Percentiles rank a stretch among this genome's conserved stretches.
These are phyloP conservation scores for Fusarium udum DNA, from an alignment of 2,329 filamentous ascomycete species.

Conservation along the genomic window DNA sequence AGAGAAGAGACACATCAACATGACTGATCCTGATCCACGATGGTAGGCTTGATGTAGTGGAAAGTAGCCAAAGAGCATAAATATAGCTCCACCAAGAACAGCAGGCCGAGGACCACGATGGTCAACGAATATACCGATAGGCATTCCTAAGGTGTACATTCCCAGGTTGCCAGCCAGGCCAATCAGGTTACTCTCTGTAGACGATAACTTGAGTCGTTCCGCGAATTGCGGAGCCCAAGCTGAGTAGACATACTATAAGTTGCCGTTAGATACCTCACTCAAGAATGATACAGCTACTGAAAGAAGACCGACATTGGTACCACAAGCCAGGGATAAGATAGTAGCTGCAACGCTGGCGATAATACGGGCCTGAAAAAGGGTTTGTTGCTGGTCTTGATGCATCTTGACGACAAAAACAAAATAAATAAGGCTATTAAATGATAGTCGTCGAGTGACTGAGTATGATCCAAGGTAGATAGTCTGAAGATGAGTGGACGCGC, in stretches of 20 bases:
- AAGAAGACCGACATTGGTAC: slow-evolving; percentile 78
- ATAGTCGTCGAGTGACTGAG: not conserved
- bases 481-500: not conserved
- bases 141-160: slow-evolving; percentile 93
- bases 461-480: not conserved
- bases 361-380: slow-evolving; percentile 72
- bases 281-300: not conserved
- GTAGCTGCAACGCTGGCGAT: slow-evolving; percentile 88
- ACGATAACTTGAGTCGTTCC: slow-evolving; percentile 82
- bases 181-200: slow-evolving; percentile 94
- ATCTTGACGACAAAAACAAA: slow-evolving; percentile 18
- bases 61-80: slow-evolving; percentile 84
- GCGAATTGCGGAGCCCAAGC: slow-evolving; percentile 98
- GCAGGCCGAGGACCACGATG: slow-evolving; percentile 80
- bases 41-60: slow-evolving; percentile 84
- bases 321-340: slow-evolving; percentile 85
- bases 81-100: slow-evolving; percentile 76
- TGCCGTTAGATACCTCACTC: slow-evolving; percentile 14
- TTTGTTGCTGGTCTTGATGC: slow-evolving; percentile 42
- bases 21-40: slow-evolving; percentile 67
- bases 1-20: slow-evolving; percentile 79
- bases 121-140: slow-evolving; percentile 89
- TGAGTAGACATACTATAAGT: slow-evolving; percentile 90
- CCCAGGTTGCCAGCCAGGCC: slow-evolving; percentile 87
- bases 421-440: not conserved